Base-by-base conservation (phyloP, 345 rosid species). In the Schrenkiella parvula region DNA sequence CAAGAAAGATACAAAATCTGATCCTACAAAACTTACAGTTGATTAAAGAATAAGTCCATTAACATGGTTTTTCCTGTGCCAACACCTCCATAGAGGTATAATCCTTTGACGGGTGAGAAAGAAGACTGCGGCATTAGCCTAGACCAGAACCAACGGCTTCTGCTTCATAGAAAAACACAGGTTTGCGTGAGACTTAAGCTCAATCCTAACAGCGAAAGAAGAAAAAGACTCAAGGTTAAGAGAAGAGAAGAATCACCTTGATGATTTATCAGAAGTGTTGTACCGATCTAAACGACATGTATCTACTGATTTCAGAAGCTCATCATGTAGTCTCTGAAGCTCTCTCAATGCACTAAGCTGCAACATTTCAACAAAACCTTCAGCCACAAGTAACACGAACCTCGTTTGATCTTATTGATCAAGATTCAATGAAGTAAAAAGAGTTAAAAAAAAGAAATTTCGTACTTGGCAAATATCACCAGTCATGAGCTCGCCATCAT, bases 1-100 rank as follows among this genome's bases (percentile, higher is more conserved):
- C 3, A 21, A 48, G 17, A 32, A 9, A 8, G 18, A 55, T 44
- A 62, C 1, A 29, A 4, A 14, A 15, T 47, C 31, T 44, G 28
- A 42, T 37, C 26, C 37, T 28, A 32, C 6, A 54, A 78, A 55
- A 77, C 96, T 84, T 85, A 95, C 97, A 95, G 34, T 73, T 86
- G 97, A 75, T 83, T 76, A 53, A 72, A 95, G 85, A 91, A 95
- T 74, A 95, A 80, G 79, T 95, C 99, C 99, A 95, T 89, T 84
- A 95, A 80, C 99, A 95, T 95, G 48, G 99, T 95, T 82, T 95
- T 95, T 44, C 99, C 98, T 8, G 98, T 95, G 66, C 99, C 99
- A 10, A 95, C 98, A 57, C 99, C 99, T 51, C 98, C 99, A 66
- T 88, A 91, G 26, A 95, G 90, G 72, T 95, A 95, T 21, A 95